A percentile compares a stretch with the other conserved stretches of the same genome.
phyloP scores from a whole-genome alignment of 192 early-diverging fungal species.

The Linderina pennispora region DNA sequence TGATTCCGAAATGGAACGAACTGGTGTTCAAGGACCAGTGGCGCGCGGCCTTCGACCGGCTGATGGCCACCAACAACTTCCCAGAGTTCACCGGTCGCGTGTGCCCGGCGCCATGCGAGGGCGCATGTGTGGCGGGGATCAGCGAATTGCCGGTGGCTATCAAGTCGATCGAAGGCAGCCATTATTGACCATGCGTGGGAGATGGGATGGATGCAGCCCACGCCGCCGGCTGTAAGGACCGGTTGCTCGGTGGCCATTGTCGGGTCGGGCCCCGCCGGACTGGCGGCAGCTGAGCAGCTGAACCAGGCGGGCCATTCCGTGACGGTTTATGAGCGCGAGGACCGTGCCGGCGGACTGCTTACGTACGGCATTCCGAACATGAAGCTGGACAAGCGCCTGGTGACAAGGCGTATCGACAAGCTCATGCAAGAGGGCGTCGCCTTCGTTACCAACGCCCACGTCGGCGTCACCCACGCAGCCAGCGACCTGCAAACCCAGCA shows the following conservation, averaged over 20 bases:
- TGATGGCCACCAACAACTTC: conserved; percentile 98
- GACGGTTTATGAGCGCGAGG: conserved; percentile 96
- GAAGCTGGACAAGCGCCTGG: conserved; percentile 97
- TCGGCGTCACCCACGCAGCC: conserved; percentile 80
- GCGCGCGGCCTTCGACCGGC: conserved; percentile 88
- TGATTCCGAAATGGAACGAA: conserved; percentile 99
- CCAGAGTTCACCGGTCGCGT: conserved; percentile 99
- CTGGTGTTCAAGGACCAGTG: conserved; percentile 94
- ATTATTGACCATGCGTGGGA: conserved; percentile 97
- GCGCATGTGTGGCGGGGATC: conserved; percentile 93
- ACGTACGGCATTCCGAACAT: conserved; percentile 99
- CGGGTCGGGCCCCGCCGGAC: conserved; percentile 94
- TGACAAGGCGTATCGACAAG: conserved; percentile 90
- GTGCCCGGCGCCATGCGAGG: conserved; percentile 97
- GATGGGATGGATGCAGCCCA: conserved; percentile 95
- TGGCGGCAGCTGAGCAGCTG: conserved; percentile 94
- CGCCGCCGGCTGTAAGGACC: conserved; percentile 69
- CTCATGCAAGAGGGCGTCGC: conserved; percentile 90
- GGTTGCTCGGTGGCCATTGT: conserved; percentile 83
- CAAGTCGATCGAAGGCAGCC: conserved; percentile 95
- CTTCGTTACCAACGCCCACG: conserved; percentile 83
- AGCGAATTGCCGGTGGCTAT: conserved; percentile 92
- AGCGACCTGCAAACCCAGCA: conserved; percentile 55
- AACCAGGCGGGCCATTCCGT: conserved; percentile 95
- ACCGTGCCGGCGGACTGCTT: conserved; percentile 90